phyloP scores from a whole-genome alignment of 1,284 basidiomycete species.

The Apiotrichum domesticum region DNA sequence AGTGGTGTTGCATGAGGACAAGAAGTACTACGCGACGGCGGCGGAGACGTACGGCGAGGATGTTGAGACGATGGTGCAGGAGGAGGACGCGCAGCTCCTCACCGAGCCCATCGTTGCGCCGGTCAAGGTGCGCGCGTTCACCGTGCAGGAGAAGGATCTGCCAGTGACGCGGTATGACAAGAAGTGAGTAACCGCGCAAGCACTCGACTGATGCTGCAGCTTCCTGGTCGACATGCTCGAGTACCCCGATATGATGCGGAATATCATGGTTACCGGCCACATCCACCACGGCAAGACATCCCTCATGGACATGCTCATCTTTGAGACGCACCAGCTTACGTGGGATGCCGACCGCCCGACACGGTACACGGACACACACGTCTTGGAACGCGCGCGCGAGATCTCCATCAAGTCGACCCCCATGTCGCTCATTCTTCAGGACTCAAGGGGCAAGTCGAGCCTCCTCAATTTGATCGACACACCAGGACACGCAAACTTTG shows the following conservation, averaged over 20 bases:
- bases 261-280: constrained; percentile 90
- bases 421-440: constrained; percentile 84
- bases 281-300: constrained; percentile 98
- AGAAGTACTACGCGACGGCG: constrained; percentile 94
- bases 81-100: constrained; percentile 94
- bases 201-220: constrained; percentile 46
- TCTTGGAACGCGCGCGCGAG: constrained; percentile 76
- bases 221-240: constrained; percentile 88
- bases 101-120: constrained; percentile 94
- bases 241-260: constrained; percentile 91
- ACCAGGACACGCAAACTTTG: constrained; percentile 96
- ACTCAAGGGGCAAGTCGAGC: constrained; percentile 87
- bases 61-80: constrained; percentile 95
- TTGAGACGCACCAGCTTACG: constrained; percentile 90
- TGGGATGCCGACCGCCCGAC: constrained; percentile 87
- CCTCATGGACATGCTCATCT: constrained; percentile 91
- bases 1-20: constrained; percentile 91
- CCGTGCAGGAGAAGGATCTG: constrained; percentile 84
- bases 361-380: constrained; percentile 93
- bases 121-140: constrained; percentile 86
- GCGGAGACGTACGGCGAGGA: constrained; percentile 86
- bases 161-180: constrained; percentile 91
- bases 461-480: constrained; percentile 93
- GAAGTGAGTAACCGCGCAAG: constrained; percentile 55
- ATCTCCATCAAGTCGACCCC: constrained; percentile 97